Evolutionary conservation across 176 grass and related monocot species (phyloP), one percentile per base, ranked within the genome.

Genomic region (Poa pratensis): DNA sequence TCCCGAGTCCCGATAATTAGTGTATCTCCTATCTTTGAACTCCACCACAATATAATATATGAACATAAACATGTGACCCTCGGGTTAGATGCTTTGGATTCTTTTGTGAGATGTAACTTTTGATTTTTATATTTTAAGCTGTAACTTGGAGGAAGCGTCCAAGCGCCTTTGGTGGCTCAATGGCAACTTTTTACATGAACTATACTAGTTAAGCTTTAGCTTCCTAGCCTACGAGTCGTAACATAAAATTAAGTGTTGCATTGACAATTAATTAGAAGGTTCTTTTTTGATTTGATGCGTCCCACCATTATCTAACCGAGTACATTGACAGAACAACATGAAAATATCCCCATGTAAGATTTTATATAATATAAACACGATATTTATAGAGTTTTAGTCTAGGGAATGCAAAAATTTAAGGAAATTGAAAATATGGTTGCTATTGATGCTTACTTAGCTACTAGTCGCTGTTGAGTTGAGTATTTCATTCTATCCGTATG

Each of bases 151-250:
- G 72, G 78, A 86, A 83, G 81, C 58, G 45, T 90, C 88, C 85
- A 95, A 90, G 73, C 40, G 20, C 51, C 70, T 95, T 95, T 95
- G 49, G 82, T 86, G 88, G 85, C 88, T 92, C 88, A 67, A 92
- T 86, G 80, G 81, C 73, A 84, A 88, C 85, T 84, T 92, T 94
- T 83, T 26, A 27, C 34, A 65, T 77, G 11, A 77, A 42, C 12
- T 28, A 62, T 62, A 49, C 43, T 73, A 73, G 17, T 79, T 73
- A 84, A 69, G 23, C 52, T 26, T n/a, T 80, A 49, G 55, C 34
- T 46, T 58, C 11, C 3, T 17, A 75, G 26, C 6, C 39, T 40
- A 43, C 23, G 7, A 57, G 49, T 39, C 48, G 1, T 51, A 5
- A 75, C 9, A 30, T 0, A 23, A 23, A 48, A 59, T 6, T 81